Evolutionary conservation across 2,329 filamentous ascomycete species (phyloP), one percentile per base, ranked within the genome.

Genomic region (Diaporthe vexans): DNA sequence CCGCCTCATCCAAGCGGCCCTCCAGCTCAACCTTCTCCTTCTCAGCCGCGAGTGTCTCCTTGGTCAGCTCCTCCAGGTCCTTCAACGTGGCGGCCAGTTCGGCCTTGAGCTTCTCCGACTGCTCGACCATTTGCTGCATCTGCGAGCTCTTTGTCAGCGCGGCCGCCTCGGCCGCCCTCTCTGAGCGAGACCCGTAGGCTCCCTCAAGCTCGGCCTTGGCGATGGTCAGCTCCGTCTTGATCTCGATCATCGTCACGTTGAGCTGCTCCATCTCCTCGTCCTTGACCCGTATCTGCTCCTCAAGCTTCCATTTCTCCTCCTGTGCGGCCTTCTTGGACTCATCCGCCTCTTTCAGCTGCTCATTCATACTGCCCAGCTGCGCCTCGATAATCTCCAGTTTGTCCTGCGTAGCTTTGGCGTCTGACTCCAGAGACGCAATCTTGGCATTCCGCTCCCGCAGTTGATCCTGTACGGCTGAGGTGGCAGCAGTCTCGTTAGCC

Each of bases 131-230:
- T 77, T 86, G 85, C 72, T 82, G 77, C 57, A 86, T 82, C 79
- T 89, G 86, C n/a, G 83, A 84, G 73, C 82, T 85, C 81, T 89
- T 88, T 77, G 88, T 80, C 61, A 85, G 83, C 59, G 88, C 88
- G 1, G 90, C 90, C 26, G 88, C 87, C 77, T 91, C 89, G 17
- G 88, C 87, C 26, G 90, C 89, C 29, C 90, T 88, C 82, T 91
- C 86, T 74, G 88, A 86, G 74, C 89, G 87, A 73, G 88, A 87
- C 73, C 90, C 90, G 79, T 91, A 91, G 35, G 90, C 90, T 73
- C 89, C 89, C 76, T 92, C 90, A 40, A 92, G 86, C 81, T 92
- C 90, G 24, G 90, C 90, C 79, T 89, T 88, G 68, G 89, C 88
- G 78, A 91, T 87, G 59, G 89, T 90, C 74, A 90, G 84, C 78